Evolutionary conservation across 2,329 filamentous ascomycete species (phyloP), one percentile per base, ranked within the genome.

Genomic region (Penicillium sp.): DNA sequence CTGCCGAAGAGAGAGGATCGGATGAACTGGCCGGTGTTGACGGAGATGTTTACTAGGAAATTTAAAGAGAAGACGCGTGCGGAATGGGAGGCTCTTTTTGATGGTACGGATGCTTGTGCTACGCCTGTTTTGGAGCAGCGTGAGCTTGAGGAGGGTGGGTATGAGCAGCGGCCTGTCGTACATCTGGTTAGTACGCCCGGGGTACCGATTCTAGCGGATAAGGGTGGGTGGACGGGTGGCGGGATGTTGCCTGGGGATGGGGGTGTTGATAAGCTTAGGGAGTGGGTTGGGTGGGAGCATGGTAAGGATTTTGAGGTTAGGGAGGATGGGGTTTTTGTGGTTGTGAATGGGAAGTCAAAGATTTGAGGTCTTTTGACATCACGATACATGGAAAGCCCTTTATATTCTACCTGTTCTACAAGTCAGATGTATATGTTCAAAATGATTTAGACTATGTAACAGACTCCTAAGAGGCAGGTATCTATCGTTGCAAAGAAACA

Each of bases 71-170:
- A 86, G 76, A 88, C 88, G 5, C 82, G 92, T 34, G 70, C 75
- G 0, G 88, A 96, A 71, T 97, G 93, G 93, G 93, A 96, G 75
- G 71, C 59, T 4, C 78, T 96, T 6, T 97, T 97, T 71, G 90
- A 96, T 71, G 90, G 89, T 11, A 94, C 90, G 0, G 93, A 97
- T 76, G 93, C 93, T 1, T 97, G 93, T 73, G 91, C 89, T 61
- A 91, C 90, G n/a, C 93, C 93, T 0, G 90, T 97, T 1, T 78
- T 96, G 41, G 87, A 86, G 34, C 90, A 91, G 63, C 68, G 65
- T 0, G 92, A 96, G 75, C 78, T 96, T 43, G 84, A 91, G 67
- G 62, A 71, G n/a, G 76, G 72, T 21, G 81, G 81, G 0, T 86
- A 74, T 60, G 76, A 80, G 33, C 78, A 79, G 55, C 68, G 78